Evolutionary conservation across 495 filamentous ascomycete genomes (phyloP), one percentile per base, ranked within the genome.

Genomic region (Podospora australis): DNA sequence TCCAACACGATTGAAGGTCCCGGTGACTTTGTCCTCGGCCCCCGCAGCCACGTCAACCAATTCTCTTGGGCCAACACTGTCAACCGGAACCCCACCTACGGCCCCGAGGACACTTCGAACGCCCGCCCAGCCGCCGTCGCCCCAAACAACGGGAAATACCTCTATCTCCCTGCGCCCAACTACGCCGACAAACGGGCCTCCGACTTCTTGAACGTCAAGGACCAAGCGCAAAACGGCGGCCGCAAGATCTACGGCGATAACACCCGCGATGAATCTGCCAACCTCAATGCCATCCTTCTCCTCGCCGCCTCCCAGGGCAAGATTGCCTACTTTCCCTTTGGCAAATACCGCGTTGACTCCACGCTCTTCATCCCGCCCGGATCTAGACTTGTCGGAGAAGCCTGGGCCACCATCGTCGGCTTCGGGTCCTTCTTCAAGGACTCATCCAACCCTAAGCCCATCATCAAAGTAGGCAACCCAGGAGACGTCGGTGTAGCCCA

Each of bases 21-120:
- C 0, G 58, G 56, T 4, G 46, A 28, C 7, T 64, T 57, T 6
- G 41, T 54, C 20, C 49, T 70, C 8, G 54, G 55, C 3, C 23
- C 56, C 19, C 47, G 45, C 22, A 41, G 43, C 6, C 54, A 63
- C 39, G 45, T 71, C 4, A 46, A 57, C 4, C 69, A 63, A 17
- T 65, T 62, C 38, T 54, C 66, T 6, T 71, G 66, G 30, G 69
- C 47, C 20, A 84, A 87, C 50, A 83, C 80, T 2, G 57, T 85
- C 13, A 75, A 74, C 14, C 70, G 74, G 10, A 78, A 79, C 58
- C 73, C 75, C 2, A 71, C 82, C 9, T 86, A 87, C 56, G 72
- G 76, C 8, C 50, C 63, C 2, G 72, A 75, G 0, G 55, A 78
- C 7, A 66, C 65, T 2, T 32, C 55, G 0, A 50, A 51, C 25